Evolutionary conservation across 176 grass and related monocot species (phyloP).

Genomic region (Carex kokanica): DNA sequence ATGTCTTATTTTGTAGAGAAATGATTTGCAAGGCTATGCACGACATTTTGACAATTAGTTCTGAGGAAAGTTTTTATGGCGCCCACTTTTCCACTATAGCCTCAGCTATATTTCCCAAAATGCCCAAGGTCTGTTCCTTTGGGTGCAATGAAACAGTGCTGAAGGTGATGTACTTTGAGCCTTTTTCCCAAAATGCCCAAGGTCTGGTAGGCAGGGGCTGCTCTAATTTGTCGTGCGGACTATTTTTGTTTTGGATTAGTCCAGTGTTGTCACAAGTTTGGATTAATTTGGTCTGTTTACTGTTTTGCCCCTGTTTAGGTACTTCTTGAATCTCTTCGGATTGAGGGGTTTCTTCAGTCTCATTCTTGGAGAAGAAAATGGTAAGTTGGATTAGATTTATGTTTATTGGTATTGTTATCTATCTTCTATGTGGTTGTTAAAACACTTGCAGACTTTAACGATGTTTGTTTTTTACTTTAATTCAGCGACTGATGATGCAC

Average conservation of each 20-base stretch:
- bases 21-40: constrained; percentile 2
- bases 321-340: constrained; percentile 98
- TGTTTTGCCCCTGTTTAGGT: constrained; percentile 52
- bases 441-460: background rate
- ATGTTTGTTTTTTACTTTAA: constrained; percentile 23
- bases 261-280: background rate
- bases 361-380: constrained; percentile 98
- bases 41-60: background rate
- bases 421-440: background rate
- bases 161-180: background rate
- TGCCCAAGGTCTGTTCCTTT: background rate
- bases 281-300: constrained; percentile 16
- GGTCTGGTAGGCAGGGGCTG: background rate
- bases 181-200: background rate
- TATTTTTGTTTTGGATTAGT: background rate
- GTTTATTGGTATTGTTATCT: background rate
- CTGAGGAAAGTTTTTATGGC: background rate
- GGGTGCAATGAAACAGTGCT: background rate
- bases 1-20: background rate
- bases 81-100: background rate
- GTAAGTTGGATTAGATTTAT: constrained; percentile 33
- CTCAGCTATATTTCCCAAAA: background rate
- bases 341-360: constrained; percentile 97
- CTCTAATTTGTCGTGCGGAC: background rate
- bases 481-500: constrained; percentile 85